Conservation (phyloP, 75 land plant species). For the Adiantum capillusveneris region DNA sequence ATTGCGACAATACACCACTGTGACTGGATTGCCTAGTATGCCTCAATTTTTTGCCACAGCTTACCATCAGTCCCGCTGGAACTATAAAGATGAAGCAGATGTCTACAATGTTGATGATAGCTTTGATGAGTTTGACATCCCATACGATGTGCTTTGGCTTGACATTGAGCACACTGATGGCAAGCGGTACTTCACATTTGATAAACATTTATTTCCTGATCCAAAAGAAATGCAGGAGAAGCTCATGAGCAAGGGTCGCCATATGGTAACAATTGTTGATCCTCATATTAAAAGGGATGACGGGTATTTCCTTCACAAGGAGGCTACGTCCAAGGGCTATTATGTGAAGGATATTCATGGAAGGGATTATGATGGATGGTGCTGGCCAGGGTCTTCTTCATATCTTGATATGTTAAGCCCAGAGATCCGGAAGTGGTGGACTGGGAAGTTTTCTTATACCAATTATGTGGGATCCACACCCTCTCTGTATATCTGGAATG, state of each 20-base stretch:
- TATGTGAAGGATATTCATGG: conserved; percentile 82
- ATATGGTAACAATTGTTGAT: conserved; percentile 97
- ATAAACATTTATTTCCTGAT: conserved; percentile 63
- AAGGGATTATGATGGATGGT: conserved; percentile 96
- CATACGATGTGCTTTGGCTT: conserved; percentile 97
- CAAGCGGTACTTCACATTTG: conserved; percentile 95
- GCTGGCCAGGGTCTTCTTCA: conserved; percentile 98
- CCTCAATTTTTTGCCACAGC: conserved; percentile 85
- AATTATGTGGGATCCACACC: conserved; percentile 88
- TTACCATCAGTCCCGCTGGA: conserved; percentile 99
- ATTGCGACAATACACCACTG: conserved; percentile 58
- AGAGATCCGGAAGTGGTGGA: conserved; percentile 95
- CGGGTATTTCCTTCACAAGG: conserved; percentile 63
- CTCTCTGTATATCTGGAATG: conserved; percentile 97
- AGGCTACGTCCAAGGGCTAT: conserved; percentile 79
- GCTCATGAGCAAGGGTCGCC: conserved; percentile 81
- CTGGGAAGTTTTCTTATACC: conserved; percentile 61
- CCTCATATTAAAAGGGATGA: conserved; percentile 97
- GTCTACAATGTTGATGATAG: conserved; percentile 72
- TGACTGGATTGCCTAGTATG: conserved; percentile 73
- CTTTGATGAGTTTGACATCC: conserved; percentile 92
- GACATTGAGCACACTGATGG: conserved; percentile 99
- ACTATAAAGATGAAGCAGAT: conserved; percentile 96
- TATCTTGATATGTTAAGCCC: conserved; percentile 87
- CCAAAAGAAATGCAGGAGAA: conserved; percentile 94